Evolutionary conservation across 2,329 filamentous ascomycete species (phyloP).

Genomic region (Fusarium nisikadoi): DNA sequence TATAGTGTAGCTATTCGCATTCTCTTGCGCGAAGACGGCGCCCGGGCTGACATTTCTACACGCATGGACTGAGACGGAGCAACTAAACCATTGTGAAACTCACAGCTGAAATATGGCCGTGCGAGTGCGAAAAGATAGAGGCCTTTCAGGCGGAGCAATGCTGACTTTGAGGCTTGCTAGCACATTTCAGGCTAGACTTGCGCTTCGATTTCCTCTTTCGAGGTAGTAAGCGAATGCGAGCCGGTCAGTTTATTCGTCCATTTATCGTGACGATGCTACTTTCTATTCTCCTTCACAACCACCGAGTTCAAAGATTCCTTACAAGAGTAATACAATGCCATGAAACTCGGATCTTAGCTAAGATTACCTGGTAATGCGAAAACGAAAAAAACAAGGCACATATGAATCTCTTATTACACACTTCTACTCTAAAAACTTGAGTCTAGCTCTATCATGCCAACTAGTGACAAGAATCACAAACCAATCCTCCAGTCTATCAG

Average conservation of each 20-base stretch:
- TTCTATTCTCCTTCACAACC: neutral
- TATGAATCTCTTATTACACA: neutral
- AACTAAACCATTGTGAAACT: neutral
- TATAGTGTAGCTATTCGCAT: neutral
- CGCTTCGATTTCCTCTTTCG: neutral
- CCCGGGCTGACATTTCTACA: neutral
- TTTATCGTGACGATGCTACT: neutral
- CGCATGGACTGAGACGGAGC: neutral
- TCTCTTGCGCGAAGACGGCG: neutral
- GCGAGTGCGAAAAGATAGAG: neutral
- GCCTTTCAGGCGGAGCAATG: neutral
- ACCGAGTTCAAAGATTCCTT: accelerated
- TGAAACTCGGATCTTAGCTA: accelerated
- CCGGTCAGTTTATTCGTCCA: neutral
- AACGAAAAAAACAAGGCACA: accelerated
- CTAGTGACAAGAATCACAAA: neutral
- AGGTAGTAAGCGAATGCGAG: neutral
- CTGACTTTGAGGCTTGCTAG: neutral
- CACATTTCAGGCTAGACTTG: neutral
- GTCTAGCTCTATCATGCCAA: neutral
- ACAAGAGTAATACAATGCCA: accelerated
- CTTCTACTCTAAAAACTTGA: neutral
- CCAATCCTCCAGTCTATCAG: accelerated
- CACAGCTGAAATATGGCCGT: neutral
- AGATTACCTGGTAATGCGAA: accelerated